Evolutionary conservation across 192 early-diverging fungal genomes (phyloP), one percentile per base, ranked within the genome.

Genomic region (Mortierella claussenii): DNA sequence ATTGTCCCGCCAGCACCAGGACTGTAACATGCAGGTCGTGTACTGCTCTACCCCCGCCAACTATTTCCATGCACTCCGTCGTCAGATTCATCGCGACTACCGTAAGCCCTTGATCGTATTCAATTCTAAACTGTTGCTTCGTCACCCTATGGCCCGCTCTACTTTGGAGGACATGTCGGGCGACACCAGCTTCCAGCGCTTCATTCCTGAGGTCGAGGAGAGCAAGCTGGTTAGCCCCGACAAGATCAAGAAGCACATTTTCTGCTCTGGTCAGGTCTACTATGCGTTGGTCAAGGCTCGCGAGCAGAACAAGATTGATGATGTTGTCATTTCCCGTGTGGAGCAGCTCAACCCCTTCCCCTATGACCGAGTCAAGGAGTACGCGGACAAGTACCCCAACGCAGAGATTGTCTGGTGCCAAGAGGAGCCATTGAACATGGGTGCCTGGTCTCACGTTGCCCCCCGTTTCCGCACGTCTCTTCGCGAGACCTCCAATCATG

Each of bases 231-330:
- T 87, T 23, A 85, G 86, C 17, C 91, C 93, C 26, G 93, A 97
- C 78, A 79, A 95, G 70, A 94, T 97, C 83, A 92, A 87, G 78
- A 95, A 93, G 31, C 90, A 97, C 69, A 89, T 99, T 69, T 88
- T 99, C 85, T 99, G 97, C 80, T 85, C 93, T 44, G 97, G 97
- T 61, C 96, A 99, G 80, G 96, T 99, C 44, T 99, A 99, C 89
- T 99, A 98, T 87, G 85, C 92, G 2, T 86, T 97, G 53, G 75
- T 91, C 60, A 88, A 88, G 76, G 96, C 97, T 15, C 91, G 96
- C 65, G 91, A 92, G 55, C 83, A 93, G 43, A 99, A 99, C 93
- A 89, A 95, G 71, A 82, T 98, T 55, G 80, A 88, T 59, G 80
- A 98, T 79, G 84, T 96, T 43, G 96, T 91, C 51, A 96, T 99